Evolutionary conservation across 2,329 filamentous ascomycete genomes (phyloP), one percentile per base, ranked within the genome.

Genomic region (Dichotomopilus funicola): DNA sequence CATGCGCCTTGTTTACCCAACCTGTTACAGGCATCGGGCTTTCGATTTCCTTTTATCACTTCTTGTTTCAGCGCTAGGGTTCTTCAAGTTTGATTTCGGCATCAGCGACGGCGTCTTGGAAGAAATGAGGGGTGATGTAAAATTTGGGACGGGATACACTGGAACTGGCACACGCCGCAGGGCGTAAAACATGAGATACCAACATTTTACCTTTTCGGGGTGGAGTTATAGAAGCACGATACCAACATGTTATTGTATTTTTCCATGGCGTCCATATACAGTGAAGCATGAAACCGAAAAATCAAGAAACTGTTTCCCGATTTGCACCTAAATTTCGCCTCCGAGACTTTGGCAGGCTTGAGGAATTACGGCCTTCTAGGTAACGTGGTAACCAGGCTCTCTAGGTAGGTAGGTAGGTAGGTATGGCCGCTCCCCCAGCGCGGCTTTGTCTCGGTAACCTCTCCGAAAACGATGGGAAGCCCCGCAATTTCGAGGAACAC

Each of bases 81-180:
- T 44, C 33, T 40, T 13, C 5, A 7, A 34, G 12, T 53, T 36
- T 41, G 27, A 19, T 9, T 45, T 46, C 10, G 8, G 2, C 36
- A 45, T 40, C 10, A 57, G 55, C 55, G 51, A 53, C 13, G 55
- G 55, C 41, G 55, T 53, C n/a, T 49, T 41, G 33, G 44, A 45
- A 37, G 31, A 33, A 50, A 3, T 31, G 10, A 8, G 41, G 41
- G 35, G 27, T 27, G 31, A 46, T 40, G 34, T 27, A 45, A 49
- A 50, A 49, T 7, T 19, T 5, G 2, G 37, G 44, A 43, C 10
- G 51, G 51, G 38, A 42, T 53, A 41, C 37, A 19, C 34, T 27
- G 49, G 35, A 13, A 42, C 12, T 19, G n/a, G 9, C 36, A 36
- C 11, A 40, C 35, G n/a, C 33, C 27, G 3, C 13, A 45, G 19